A percentile compares a stretch with the other conserved stretches of the same genome.
phyloP scores from a whole-genome alignment of 371 early-diverging fungal species.

The Lichtheimia corymbifera region DNA sequence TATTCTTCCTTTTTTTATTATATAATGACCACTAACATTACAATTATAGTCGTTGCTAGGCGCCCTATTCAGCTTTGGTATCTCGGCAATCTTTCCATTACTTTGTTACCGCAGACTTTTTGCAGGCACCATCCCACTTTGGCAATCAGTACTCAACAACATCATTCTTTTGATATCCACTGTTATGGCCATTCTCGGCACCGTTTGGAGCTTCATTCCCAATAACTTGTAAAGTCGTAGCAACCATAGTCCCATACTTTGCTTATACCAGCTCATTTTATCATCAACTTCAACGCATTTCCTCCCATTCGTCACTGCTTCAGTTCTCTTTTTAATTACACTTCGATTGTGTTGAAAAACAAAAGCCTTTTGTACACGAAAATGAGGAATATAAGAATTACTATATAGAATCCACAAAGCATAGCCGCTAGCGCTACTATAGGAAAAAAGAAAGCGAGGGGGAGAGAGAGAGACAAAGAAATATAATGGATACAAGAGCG shows the following conservation, averaged over 20 bases:
- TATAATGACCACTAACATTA: neutral
- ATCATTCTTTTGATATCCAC: constrained; percentile 23
- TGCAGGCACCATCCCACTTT: constrained; percentile 18
- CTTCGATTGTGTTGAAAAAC: neutral
- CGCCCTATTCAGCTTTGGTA: constrained; percentile 37
- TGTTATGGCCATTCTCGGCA: constrained; percentile 32
- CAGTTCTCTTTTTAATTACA: too few relatives aligned
- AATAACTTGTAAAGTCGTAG: constrained; percentile 5
- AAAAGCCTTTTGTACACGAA: constrained; percentile 10
- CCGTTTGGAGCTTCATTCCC: constrained; percentile 34
- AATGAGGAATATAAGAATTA: constrained; percentile 6
- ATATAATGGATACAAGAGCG: neutral
- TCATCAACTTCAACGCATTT: too few relatives aligned
- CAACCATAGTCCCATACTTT: too few relatives aligned
- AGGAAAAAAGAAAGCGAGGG: neutral
- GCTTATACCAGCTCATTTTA: too few relatives aligned
- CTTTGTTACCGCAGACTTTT: constrained; percentile 41
- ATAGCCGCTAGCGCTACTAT: constrained; percentile 10
- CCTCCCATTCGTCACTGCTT: too few relatives aligned
- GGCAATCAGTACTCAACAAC: constrained; percentile 18
- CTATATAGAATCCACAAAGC: constrained; percentile 12
- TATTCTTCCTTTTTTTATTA: neutral
- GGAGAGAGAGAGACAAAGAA: neutral
- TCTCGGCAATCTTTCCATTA: constrained; percentile 48
- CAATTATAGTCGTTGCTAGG: constrained; percentile 32